Evolutionary conservation across 192 early-diverging fungal species (phyloP).

Genomic region (Backusella westeae): DNA sequence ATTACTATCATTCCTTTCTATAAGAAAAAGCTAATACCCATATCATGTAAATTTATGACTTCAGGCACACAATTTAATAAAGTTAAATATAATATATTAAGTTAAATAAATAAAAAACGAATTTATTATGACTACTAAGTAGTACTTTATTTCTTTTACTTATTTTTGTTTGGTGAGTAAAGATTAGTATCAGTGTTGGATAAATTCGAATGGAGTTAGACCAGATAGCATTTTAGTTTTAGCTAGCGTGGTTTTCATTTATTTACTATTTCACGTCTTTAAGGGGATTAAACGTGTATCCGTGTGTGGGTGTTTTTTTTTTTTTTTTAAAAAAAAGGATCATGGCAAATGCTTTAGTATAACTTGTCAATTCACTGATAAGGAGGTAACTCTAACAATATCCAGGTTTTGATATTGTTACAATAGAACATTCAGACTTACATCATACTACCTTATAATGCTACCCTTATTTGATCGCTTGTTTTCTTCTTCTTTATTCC

Average conservation of each 20-base stretch:
- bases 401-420: background rate
- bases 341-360: background rate
- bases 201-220: background rate
- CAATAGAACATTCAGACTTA: too few species aligned
- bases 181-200: background rate
- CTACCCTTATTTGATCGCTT: too few species aligned
- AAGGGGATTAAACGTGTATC: background rate
- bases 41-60: conserved; percentile 1
- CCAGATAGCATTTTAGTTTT: background rate
- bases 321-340: background rate
- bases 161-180: background rate
- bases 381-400: background rate
- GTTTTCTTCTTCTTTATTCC: background rate
- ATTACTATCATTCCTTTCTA: background rate
- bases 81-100: background rate
- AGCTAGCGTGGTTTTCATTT: conserved; percentile 3
- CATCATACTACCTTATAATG: too few species aligned
- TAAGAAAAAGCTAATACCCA: background rate
- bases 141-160: background rate
- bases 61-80: background rate
- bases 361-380: background rate
- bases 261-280: background rate
- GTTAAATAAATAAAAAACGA: background rate
- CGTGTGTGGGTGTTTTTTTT: background rate
- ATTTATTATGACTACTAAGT: background rate